Percentiles rank a stretch among this genome's conserved stretches.
Conservation (phyloP, 768 basidiomycete genomes). For the Dictyophora rubrovolvata region DNA sequence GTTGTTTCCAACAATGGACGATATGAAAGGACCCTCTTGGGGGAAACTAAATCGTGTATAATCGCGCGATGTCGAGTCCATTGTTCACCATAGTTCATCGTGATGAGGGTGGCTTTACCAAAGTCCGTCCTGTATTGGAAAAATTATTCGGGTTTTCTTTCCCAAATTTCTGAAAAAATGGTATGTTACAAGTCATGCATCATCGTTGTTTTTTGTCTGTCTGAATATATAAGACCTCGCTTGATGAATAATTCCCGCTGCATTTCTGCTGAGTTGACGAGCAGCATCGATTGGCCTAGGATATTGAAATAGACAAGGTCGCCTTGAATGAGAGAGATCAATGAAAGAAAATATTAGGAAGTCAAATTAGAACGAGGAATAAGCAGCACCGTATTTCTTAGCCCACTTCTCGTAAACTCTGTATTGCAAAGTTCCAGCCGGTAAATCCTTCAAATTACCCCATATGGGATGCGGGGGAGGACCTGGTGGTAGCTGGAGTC, state of each 20-base stretch:
- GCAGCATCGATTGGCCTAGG: slow-evolving; percentile 56
- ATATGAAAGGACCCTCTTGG: not conserved
- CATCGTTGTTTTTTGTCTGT: slow-evolving; percentile 64
- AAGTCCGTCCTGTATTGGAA: too few relatives aligned
- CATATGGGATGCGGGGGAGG: slow-evolving; percentile 15
- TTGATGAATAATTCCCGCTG: slow-evolving; percentile 59
- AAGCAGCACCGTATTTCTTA: slow-evolving; percentile 14
- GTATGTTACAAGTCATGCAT: slow-evolving; percentile 48
- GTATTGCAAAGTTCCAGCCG: slow-evolving; percentile 9
- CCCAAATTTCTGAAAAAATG: not conserved
- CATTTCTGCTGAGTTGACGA: slow-evolving; percentile 52
- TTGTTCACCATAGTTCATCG: not conserved
- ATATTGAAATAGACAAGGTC: slow-evolving; percentile 56
- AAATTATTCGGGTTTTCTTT: too few relatives aligned
- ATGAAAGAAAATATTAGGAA: too few relatives aligned
- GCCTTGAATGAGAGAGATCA: slow-evolving; percentile 28
- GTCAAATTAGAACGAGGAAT: not conserved
- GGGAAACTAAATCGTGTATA: not conserved
- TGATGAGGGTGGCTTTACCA: too few relatives aligned
- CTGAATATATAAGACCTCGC: slow-evolving; percentile 62
- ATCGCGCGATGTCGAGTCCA: not conserved
- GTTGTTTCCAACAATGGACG: not conserved
- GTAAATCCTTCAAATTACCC: slow-evolving; percentile 18
- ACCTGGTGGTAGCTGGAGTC: slow-evolving; percentile 15
- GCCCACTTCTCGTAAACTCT: slow-evolving; percentile 16